A percentile compares a stretch with the other conserved stretches of the same genome.
phyloP scores from a whole-genome alignment of 2,329 filamentous ascomycete species.

The Xylaria sp. region DNA sequence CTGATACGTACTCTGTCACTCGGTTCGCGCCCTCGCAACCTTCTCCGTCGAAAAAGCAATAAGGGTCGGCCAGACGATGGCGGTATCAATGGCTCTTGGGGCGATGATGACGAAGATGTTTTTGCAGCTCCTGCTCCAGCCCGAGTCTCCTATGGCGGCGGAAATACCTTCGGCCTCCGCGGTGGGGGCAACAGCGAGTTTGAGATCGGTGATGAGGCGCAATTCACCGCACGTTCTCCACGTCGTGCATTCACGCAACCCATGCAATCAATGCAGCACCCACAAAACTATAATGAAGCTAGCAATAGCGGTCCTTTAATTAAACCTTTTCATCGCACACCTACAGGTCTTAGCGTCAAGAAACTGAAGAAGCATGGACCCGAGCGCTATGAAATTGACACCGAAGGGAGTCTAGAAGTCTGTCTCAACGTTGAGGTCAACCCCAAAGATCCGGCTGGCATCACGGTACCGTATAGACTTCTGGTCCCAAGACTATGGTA shows the following conservation, averaged over 20 bases:
- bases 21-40: conserved; percentile 56
- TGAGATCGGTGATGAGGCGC: conserved; percentile 65
- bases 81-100: conserved; percentile 67
- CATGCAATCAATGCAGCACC: conserved; percentile 22
- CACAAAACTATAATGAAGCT: conserved; percentile 31
- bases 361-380: conserved; percentile 62
- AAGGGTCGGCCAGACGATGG: conserved; percentile 58
- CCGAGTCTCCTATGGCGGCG: conserved; percentile 41
- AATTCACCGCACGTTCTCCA: conserved; percentile 60
- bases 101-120: conserved; percentile 53
- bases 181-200: conserved; percentile 56
- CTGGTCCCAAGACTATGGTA: conserved; percentile 82
- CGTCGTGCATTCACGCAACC: conserved; percentile 46
- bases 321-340: conserved; percentile 70
- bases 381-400: conserved; percentile 71
- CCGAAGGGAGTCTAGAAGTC: conserved; percentile 87
- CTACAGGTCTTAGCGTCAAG: conserved; percentile 74
- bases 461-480: conserved; percentile 86
- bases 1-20: conserved; percentile 70
- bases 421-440: conserved; percentile 90
- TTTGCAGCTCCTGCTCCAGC: conserved; percentile 26
- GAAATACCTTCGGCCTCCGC: conserved; percentile 39
- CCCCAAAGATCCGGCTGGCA: conserved; percentile 84
- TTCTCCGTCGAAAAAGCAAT: conserved; percentile 57
- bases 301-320: conserved; percentile 3